Conservation (phyloP, 2,329 filamentous ascomycete species). For the Xylariaceae sp. region DNA sequence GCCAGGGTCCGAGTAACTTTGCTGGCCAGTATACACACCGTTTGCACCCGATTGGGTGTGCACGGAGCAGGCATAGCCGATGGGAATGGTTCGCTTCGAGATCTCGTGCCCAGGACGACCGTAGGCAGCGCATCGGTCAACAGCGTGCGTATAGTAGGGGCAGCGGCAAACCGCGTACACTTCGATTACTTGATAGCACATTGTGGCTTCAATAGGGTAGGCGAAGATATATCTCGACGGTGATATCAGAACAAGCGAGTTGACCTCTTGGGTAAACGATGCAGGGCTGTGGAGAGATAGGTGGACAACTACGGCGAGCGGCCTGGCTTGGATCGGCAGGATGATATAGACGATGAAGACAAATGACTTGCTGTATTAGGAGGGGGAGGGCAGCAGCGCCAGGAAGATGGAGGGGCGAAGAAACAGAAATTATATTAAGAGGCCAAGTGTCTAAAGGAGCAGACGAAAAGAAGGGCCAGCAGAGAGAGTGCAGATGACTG, state of each 20-base stretch:
- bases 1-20: conserved; percentile 51
- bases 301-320: conserved; percentile 3
- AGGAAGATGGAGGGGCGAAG: conserved; percentile 17
- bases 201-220: conserved; percentile 37
- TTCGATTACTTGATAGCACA: conserved; percentile 87
- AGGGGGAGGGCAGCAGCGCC: conserved; percentile 25
- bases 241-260: not conserved
- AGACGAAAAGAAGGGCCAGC: conserved; percentile 28
- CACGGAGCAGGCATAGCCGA: conserved; percentile 71
- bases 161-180: conserved; percentile 83
- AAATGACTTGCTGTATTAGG: conserved; percentile 14
- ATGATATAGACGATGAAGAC: conserved; percentile 20
- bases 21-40: conserved; percentile 39
- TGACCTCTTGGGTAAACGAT: not conserved
- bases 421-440: conserved; percentile 26
- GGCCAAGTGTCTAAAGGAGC: conserved; percentile 20
- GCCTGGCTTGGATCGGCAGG: conserved; percentile 7
- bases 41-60: conserved; percentile 43
- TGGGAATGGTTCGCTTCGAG: conserved; percentile 71
- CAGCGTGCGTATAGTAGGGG: conserved; percentile 80
- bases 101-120: conserved; percentile 68
- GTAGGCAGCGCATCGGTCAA: conserved; percentile 76
- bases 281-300: conserved; percentile 1
- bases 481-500: conserved; percentile 30
- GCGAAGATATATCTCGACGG: conserved; percentile 22